These are phyloP conservation scores for Oxytropis ochrocephala DNA, from an alignment of 306 rosid genomes.

Conservation along the genomic window DNA sequence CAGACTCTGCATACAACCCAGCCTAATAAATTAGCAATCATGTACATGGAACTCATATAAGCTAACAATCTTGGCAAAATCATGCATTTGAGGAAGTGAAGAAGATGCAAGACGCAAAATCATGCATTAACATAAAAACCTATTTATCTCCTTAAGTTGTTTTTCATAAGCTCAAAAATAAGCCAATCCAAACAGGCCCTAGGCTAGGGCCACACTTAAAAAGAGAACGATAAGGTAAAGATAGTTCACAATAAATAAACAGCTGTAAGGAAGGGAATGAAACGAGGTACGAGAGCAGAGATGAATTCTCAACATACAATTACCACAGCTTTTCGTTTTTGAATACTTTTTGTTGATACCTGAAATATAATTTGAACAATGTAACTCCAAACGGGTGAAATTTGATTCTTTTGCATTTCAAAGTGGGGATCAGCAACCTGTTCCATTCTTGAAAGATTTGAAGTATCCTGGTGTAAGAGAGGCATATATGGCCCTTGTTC, in stretches of 20 bases:
- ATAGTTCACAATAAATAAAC: background rate
- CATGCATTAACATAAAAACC: too few relatives aligned
- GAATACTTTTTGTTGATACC: constrained; percentile 29
- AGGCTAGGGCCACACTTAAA: background rate
- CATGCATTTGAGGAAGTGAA: background rate
- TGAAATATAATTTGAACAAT: constrained; percentile 44
- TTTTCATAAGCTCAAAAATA: too few relatives aligned
- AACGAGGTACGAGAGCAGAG: background rate
- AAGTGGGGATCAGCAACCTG: constrained; percentile 13
- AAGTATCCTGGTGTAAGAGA: constrained; percentile 36
- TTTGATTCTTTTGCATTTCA: constrained; percentile 8
- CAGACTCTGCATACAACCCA: background rate
- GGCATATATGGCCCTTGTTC: constrained; percentile 51
- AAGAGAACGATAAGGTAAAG: background rate
- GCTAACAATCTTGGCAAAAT: background rate
- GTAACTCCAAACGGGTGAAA: constrained; percentile 29
- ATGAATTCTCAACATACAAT: background rate
- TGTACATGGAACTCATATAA: background rate
- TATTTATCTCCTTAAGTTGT: too few relatives aligned
- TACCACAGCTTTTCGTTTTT: background rate
- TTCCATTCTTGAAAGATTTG: constrained; percentile 21
- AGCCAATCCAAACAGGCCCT: too few relatives aligned
- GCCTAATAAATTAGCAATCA: background rate
- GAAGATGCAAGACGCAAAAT: background rate
- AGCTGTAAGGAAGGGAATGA: background rate